Evolutionary conservation across 2,329 filamentous ascomycete genomes (phyloP), one percentile per base, ranked within the genome.

Genomic region (Xylaria arbuscula): DNA sequence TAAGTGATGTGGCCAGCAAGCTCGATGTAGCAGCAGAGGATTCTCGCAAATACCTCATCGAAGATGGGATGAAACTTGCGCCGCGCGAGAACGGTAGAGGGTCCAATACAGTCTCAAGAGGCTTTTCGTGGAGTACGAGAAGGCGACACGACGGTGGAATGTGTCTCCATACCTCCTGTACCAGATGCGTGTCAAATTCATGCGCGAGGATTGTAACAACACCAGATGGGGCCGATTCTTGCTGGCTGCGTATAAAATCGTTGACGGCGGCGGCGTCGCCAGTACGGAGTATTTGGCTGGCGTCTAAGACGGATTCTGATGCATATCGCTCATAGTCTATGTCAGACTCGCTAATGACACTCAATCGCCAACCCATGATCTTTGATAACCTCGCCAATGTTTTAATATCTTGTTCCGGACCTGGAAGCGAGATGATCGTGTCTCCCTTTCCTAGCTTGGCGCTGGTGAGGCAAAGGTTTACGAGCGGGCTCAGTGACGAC

Each of bases 61-160:
- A 70, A 15, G 64, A 67, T 11, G 61, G 55, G 19, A 67, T 61
- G 24, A 70, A 67, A 19, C 60, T 70, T 45, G 68, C 65, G n/a
- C 64, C 53, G 1, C 64, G 59, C 3, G 68, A 58, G 51, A 70
- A 70, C 11, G 68, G 68, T 13, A 64, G 1, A 32, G 61, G 51
- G 19, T 70, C 68, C 2, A 62, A 17, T 28, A 36, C 32, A 24
- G 47, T 54, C 15, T 59, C 50, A 2, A 59, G 45, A 19, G 53
- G 51, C 51, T 58, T 63, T 15, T 64, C 64, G 36, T 53, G 45
- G 4, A 70, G 56, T 10, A 69, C 24, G 2, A 70, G 53, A 34
- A 70, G 67, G 8, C 65, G 60, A n/a, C 60, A 59, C 0, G 42
- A 66, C 24, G 60, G 32, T 32, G 64, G 64, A 22, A 70, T 70